These are phyloP conservation scores for Phylloporus scabripes DNA, from an alignment of 768 basidiomycete species.

Conservation along the genomic window DNA sequence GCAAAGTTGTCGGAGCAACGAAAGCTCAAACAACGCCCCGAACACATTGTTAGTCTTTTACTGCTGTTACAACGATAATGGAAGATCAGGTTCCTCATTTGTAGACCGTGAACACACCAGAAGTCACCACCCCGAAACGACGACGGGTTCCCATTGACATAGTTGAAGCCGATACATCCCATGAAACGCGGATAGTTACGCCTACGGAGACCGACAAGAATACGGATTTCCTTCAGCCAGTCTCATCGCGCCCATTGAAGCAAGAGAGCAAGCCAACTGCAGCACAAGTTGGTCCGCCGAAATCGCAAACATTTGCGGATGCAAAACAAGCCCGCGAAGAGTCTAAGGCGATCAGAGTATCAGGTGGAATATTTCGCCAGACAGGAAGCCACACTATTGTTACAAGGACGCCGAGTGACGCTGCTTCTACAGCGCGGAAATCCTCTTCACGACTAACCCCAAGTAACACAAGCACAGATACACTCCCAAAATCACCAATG, in stretches of 20 bases:
- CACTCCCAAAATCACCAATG: slow-evolving; percentile 27
- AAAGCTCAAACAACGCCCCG: slow-evolving; percentile 33
- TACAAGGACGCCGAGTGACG: slow-evolving; percentile 26
- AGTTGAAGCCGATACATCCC: slow-evolving; percentile 35
- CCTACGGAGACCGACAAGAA: slow-evolving; percentile 5
- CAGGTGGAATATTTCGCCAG: slow-evolving; percentile 69
- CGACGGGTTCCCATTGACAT: slow-evolving; percentile 63
- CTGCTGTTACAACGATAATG: background rate
- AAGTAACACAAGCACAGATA: slow-evolving; percentile 1
- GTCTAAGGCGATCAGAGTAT: slow-evolving; percentile 41
- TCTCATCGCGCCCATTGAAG: slow-evolving; percentile 35
- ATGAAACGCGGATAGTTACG: background rate
- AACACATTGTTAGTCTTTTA: slow-evolving; percentile 19
- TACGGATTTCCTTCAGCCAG: slow-evolving; percentile 31
- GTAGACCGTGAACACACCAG: slow-evolving; percentile 4
- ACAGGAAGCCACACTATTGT: slow-evolving; percentile 60
- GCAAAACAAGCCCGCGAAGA: slow-evolving; percentile 53
- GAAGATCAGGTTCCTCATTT: slow-evolving; percentile 7
- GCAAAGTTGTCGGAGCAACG: slow-evolving; percentile 31
- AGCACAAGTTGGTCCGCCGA: slow-evolving; percentile 7
- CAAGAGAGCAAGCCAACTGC: slow-evolving; percentile 13
- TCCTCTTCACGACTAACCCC: background rate
- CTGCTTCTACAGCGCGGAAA: slow-evolving; percentile 3
- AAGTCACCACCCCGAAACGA: slow-evolving; percentile 32
- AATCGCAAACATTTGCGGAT: slow-evolving; percentile 45